Conservation (phyloP, 2,329 filamentous ascomycete species). For the Diaporthe sp. region DNA sequence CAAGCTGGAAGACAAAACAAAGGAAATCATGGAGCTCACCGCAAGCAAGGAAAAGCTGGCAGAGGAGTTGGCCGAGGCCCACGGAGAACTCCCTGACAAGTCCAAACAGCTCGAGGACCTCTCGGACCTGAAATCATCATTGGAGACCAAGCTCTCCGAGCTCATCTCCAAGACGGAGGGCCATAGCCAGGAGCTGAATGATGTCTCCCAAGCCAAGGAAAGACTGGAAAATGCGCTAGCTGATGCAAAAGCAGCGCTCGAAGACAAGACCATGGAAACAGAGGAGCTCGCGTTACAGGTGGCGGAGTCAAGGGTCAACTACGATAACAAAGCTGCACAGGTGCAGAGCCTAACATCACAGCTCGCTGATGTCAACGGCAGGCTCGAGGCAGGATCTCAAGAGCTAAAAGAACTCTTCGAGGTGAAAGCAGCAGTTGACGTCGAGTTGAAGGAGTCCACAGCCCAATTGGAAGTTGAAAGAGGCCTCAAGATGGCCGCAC, state of each 20-base stretch:
- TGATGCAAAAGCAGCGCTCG: background rate
- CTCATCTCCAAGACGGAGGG: background rate
- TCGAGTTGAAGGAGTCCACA: constrained; percentile 10
- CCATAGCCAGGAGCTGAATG: background rate
- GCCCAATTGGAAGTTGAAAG: background rate
- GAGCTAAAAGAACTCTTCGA: constrained; percentile 15
- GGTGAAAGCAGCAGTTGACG: constrained; percentile 12
- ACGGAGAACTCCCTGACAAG: background rate
- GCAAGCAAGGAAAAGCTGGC: background rate
- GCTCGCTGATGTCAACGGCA: constrained; percentile 16
- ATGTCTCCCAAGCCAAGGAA: background rate
- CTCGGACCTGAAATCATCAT: background rate
- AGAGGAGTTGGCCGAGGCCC: constrained; percentile 2
- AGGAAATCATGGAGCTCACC: background rate
- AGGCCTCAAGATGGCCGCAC: background rate
- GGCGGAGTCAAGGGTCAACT: constrained; percentile 22
- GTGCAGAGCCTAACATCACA: background rate
- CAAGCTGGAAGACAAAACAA: constrained; percentile 13
- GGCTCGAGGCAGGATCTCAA: background rate
- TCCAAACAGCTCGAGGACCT: constrained; percentile 8
- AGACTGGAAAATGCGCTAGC: background rate
- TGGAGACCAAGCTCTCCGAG: background rate
- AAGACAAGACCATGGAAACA: constrained; percentile 15
- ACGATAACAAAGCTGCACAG: constrained; percentile 3
- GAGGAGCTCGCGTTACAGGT: constrained; percentile 6